Conservation (phyloP, 106 monocot genomes). For the Acorus calamus region DNA sequence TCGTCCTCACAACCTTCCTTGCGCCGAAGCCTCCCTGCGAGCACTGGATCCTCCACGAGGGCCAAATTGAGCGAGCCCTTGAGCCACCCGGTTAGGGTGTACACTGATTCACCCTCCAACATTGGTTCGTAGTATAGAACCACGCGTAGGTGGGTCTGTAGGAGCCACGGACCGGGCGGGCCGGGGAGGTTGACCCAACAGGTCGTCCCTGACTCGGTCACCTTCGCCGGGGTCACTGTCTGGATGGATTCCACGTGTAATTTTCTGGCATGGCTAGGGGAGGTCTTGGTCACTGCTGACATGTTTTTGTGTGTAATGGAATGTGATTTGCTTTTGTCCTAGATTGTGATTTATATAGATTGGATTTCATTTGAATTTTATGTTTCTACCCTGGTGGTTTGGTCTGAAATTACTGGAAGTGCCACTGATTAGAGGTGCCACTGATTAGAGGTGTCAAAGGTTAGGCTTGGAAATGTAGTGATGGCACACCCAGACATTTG, state of each 20-base stretch:
- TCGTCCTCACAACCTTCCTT: slow-evolving; percentile 16
- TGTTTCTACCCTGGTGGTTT: no score
- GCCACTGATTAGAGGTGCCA: no score
- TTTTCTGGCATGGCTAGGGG: no score
- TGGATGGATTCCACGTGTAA: slow-evolving; percentile 41
- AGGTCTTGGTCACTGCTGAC: no score
- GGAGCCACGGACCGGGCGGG: slow-evolving; percentile 1
- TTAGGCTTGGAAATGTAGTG: no score
- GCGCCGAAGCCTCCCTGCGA: slow-evolving; percentile 50
- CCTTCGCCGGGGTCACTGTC: slow-evolving; percentile 27
- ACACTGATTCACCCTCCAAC: slow-evolving; percentile 7
- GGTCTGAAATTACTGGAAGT: no score
- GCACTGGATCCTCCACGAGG: slow-evolving; percentile 33
- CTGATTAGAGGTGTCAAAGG: no score
- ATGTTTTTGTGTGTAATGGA: no score
- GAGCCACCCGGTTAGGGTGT: slow-evolving; percentile 30
- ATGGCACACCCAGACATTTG: no score
- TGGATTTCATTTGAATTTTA: no score
- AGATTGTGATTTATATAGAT: no score
- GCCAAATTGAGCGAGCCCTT: slow-evolving; percentile 56
- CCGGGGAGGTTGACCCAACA: slow-evolving; percentile 10
- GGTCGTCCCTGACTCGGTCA: slow-evolving; percentile 18
- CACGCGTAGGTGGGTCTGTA: slow-evolving; percentile 32
- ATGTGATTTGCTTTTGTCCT: no score
- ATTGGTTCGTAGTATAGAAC: slow-evolving; percentile 40